Evolutionary conservation across 495 filamentous ascomycete species (phyloP), one percentile per base, ranked within the genome.

Genomic region (Stereocaulon alpinum): DNA sequence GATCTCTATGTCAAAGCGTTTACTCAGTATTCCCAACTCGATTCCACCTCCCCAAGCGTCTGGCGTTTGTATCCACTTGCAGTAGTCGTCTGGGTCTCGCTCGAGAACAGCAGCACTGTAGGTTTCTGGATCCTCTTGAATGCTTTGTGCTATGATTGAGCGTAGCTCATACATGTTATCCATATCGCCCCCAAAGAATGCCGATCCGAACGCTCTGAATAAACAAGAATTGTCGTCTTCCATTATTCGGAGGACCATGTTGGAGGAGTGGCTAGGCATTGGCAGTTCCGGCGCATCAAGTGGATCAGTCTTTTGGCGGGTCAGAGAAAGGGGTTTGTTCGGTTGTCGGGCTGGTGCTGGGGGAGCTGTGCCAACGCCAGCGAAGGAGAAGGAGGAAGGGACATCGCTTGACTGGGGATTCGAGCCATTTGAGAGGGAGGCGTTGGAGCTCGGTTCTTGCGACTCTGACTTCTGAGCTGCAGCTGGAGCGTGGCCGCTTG

Each of bases 161-260:
- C 93, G 86, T 6, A 97, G 76, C 61, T 87, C 83, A 1, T 77
- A 80, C 76, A 87, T 87, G n/a, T 78, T 74, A 62, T 91, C 84
- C 66, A 87, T 80, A 7, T 76, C 77, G 43, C 84, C 24, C 24
- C 24, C 84, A 58, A 88, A 79, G 20, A 95, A 78, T 4, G 89
- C 88, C 54, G 83, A 85, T 55, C 85, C 84, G 27, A 97, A 80
- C 0, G 94, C 93, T 11, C 90, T 86, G 71, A 97, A 98, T 60
- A 97, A 83, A 71, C 93, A 98, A 47, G 83, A 87, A 71, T 96
- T 96, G 69, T 98, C 93, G 67, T 96, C 93, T 11, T 91, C 89
- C 93, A 98, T 96, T 40, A 97, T 89, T 3, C 93, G 85, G 6
- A 96, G 82, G 32, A 95, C 84, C 29, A 91, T 72, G 0, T 81